These are phyloP conservation scores for Artemisia annua DNA, from an alignment of 129 eudicot species.

Conservation along the genomic window DNA sequence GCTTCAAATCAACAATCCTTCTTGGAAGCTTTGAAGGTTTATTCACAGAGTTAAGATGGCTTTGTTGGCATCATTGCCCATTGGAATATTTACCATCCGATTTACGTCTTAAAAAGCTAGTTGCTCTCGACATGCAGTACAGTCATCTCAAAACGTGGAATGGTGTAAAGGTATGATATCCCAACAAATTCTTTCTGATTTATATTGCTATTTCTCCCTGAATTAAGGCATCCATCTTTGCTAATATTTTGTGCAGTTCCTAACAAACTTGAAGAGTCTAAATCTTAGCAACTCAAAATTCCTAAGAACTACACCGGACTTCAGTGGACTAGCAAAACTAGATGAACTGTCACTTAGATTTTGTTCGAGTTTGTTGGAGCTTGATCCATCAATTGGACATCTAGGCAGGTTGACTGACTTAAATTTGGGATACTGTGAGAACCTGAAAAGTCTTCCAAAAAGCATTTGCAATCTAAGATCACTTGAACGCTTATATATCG, in stretches of 20 bases:
- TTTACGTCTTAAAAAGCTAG: slow-evolving; percentile 18
- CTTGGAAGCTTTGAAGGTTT: slow-evolving; percentile 31
- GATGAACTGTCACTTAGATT: slow-evolving; percentile 26
- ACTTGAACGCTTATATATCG: slow-evolving; percentile 25
- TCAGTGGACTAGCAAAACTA: slow-evolving; percentile 24
- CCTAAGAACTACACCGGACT: slow-evolving; percentile 25
- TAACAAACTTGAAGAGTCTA: slow-evolving; percentile 32
- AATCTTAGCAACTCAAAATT: slow-evolving; percentile 24
- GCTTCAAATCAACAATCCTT: slow-evolving; percentile 32
- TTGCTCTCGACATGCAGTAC: slow-evolving; percentile 34
- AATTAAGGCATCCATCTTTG: neutral
- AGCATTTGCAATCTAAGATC: slow-evolving; percentile 23
- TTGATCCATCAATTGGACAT: slow-evolving; percentile 36
- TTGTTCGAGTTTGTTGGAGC: slow-evolving; percentile 31
- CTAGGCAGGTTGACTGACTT: slow-evolving; percentile 24
- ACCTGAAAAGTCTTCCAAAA: slow-evolving; percentile 32
- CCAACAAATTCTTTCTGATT: slow-evolving; percentile 4
- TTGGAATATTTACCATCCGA: slow-evolving; percentile 21
- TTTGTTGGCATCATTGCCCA: slow-evolving; percentile 32
- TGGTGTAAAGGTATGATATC: slow-evolving; percentile 20
- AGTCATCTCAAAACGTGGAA: slow-evolving; percentile 21
- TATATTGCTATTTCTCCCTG: neutral
- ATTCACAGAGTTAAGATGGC: slow-evolving; percentile 29
- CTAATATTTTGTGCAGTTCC: slow-evolving; percentile 15
- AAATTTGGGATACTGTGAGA: slow-evolving; percentile 29